A percentile compares a stretch with the other conserved stretches of the same genome.
Evolutionary conservation across 129 eudicot genomes (phyloP).

Genomic region (Cynara cardunculus): DNA sequence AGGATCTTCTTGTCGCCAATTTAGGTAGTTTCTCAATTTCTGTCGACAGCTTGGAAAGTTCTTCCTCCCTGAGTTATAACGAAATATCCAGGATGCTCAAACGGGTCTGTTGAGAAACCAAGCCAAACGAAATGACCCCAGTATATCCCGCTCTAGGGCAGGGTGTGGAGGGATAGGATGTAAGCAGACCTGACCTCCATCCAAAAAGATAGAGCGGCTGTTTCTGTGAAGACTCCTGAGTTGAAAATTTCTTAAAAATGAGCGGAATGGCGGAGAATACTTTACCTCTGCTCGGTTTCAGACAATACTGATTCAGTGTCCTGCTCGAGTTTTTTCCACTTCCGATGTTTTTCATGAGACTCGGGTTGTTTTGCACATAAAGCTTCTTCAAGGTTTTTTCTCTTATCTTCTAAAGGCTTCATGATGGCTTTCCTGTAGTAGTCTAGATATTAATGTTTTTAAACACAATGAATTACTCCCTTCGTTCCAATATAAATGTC

Average conservation of each 20-base stretch:
- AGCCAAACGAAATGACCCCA: no score
- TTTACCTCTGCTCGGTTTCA: constrained; percentile 58
- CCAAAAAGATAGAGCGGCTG: no score
- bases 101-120: constrained; percentile 1
- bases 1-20: constrained; percentile 53
- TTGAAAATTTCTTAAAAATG: not conserved
- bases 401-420: constrained; percentile 53
- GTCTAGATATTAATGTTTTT: not conserved
- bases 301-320: constrained; percentile 41
- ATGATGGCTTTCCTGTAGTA: constrained; percentile 41
- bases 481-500: no score
- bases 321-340: constrained; percentile 42
- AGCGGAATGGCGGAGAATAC: not conserved
- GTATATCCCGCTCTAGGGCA: no score
- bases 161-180: no score
- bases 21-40: constrained; percentile 63
- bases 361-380: constrained; percentile 37
- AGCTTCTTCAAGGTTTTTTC: constrained; percentile 44
- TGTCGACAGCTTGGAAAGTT: constrained; percentile 42
- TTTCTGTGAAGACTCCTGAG: no score
- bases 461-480: not conserved
- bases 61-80: constrained; percentile 49
- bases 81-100: not conserved
- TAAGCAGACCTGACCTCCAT: no score
- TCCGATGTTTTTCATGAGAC: constrained; percentile 39